Base-by-base conservation (phyloP, 2,329 filamentous ascomycete species). In the Endoconidiophora laricicola region DNA sequence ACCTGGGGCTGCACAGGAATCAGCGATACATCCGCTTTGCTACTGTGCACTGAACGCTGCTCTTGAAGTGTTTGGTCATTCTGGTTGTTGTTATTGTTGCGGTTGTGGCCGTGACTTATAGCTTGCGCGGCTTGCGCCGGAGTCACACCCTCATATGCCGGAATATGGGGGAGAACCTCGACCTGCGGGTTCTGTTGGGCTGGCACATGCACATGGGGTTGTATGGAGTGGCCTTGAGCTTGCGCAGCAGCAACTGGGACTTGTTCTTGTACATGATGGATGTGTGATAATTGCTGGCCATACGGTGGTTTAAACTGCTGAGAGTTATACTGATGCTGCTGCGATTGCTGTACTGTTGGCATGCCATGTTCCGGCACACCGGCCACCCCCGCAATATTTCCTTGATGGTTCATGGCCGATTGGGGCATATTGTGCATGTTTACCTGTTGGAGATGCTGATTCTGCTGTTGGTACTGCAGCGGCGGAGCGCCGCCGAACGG, bases 401-500 rank as follows among this genome's bases (percentile, higher is more conserved):
- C 39, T 29, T 47, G 44, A 20, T 46, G 26, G 22, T 18, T 24
- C 29, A 41, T 33, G 16, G 29, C 38, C 6, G 41, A 33, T 24
- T 49, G 48, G 20, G 33, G 33, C 23, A 37, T 39, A 18, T 12
- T 48, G 10, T 49, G 41, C 42, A 41, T 45, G 39, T 49, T 45
- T 22, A 46, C 44, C 39, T 51, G 49, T 43, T 41, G 47, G n/a
- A 33, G 29, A 39, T 46, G 23, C 39, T 43, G 47, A 14, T 37
- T 24, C 48, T 50, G 41, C 42, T 36, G 40, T 10, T 49, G 40
- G 10, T 37, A 22, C 48, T 46, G 44, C n/a, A 24, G 20, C 10
- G 46, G 38, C 38, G 48, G 45, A 14, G 44, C 48, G 23, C 52
- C 52, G 10, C 48, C 52, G 45, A 44, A 50, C 14, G 52, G 52